These are phyloP conservation scores for Blastobotrys illinoisensis DNA, from an alignment of 1,139 yeast species.

Conservation along the genomic window DNA sequence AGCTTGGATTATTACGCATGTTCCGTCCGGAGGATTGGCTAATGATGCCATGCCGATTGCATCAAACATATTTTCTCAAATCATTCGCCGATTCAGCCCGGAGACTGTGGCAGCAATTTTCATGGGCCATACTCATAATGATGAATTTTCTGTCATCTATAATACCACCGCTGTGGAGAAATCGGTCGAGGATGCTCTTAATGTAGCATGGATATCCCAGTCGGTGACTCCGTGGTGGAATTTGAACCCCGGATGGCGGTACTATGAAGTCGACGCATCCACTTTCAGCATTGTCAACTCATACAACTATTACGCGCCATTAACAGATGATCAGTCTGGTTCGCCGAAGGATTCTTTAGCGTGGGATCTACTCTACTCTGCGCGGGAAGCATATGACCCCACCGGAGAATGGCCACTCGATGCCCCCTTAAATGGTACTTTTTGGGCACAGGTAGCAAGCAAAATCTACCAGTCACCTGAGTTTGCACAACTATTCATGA, in stretches of 20 bases:
- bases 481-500: conserved; percentile 1
- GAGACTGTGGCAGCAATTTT: conserved; percentile 61
- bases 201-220: conserved; percentile 61
- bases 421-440: conserved; percentile 27
- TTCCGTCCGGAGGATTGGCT: conserved; percentile 45
- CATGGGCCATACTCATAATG: conserved; percentile 69
- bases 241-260: conserved; percentile 66
- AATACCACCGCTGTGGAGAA: conserved; percentile 35
- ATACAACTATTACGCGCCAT: conserved; percentile 44
- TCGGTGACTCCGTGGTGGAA: conserved; percentile 58
- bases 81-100: conserved; percentile 63
- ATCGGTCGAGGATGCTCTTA: conserved; percentile 42
- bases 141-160: conserved; percentile 58
- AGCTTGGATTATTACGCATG: conserved; percentile 69
- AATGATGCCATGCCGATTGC: conserved; percentile 61
- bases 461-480: conserved; percentile 28
- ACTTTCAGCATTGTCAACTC: conserved; percentile 60
- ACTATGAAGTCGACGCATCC: conserved; percentile 60
- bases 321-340: conserved; percentile 28
- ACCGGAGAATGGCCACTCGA: conserved; percentile 25
- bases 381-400: conserved; percentile 26
- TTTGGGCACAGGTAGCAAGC: conserved; percentile 28
- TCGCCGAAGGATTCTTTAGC: conserved; percentile 24
- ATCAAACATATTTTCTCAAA: conserved; percentile 49
- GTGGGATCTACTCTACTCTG: conserved; percentile 30